Evolutionary conservation across 2,329 filamentous ascomycete species (phyloP), one percentile per base, ranked within the genome.

Genomic region (Didymellaceae sp.): DNA sequence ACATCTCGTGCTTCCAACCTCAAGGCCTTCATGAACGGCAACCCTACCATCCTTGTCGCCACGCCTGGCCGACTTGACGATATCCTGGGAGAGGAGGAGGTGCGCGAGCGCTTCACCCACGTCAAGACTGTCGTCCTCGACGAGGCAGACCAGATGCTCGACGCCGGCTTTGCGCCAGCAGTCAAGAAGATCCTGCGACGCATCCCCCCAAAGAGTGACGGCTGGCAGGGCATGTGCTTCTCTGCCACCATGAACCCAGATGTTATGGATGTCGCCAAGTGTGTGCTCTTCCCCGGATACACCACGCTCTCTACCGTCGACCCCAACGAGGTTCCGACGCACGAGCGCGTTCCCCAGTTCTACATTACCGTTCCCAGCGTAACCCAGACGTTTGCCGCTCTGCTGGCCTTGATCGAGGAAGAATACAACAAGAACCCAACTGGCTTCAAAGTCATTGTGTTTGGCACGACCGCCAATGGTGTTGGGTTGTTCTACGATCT

Each of bases 81-180:
- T 52, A 75, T 79, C 22, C 63, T 80, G 4, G 75, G 68, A 21
- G 71, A 74, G 40, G 66, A 77, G 20, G 68, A 76, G 21, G 75
- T 77, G 3, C 77, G 76, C 6, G 67, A 77, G 40, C 77, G 75
- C 53, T 74, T 83, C 54, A 61, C 69, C 5, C 71, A 78, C 51
- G 59, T 78, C 17, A 71, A 71, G 35, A 75, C 77, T n/a, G 61
- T 79, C n/a, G 72, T 79, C 18, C 66, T 78, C 2, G 75, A 78
- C 26, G 70, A 71, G 41, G 71, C 69, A 16, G 77, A 80, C 43
- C 70, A 76, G 41, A 78, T 78, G 53, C 72, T 83, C 16, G 77
- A 82, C 31, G 68, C 78, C 42, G 81, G 82, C 18, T 84, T 84
- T 57, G 71, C 81, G 20, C 75, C 76, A 9, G 80, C 78, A 17